Evolutionary conservation across 2,329 filamentous ascomycete species (phyloP).

Genomic region (Fusarium sp.): DNA sequence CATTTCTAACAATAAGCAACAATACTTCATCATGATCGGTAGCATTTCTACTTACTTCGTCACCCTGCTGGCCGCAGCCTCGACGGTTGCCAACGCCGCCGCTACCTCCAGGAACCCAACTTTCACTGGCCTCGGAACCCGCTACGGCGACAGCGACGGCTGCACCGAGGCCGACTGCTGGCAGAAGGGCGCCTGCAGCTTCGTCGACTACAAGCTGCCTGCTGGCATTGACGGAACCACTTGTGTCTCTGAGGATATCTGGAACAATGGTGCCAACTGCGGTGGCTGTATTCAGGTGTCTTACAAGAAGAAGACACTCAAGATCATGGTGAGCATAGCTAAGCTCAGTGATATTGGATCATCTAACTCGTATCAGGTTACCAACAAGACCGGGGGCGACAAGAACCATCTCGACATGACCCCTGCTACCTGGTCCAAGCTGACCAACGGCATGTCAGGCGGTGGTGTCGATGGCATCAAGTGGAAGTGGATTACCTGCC

Average conservation of each 20-base stretch:
- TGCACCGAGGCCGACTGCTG: slow-evolving; percentile 16
- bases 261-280: slow-evolving; percentile 13
- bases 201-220: slow-evolving; percentile 13
- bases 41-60: slow-evolving; percentile 4
- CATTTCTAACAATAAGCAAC: background rate
- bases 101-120: background rate
- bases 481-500: slow-evolving; percentile 25
- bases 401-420: slow-evolving; percentile 27
- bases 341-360: fast-evolving
- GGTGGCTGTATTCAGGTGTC: slow-evolving; percentile 10
- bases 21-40: background rate
- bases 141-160: slow-evolving; percentile 5
- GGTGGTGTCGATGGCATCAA: slow-evolving; percentile 17
- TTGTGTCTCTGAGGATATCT: slow-evolving; percentile 18
- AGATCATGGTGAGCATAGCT: slow-evolving; percentile 4
- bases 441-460: slow-evolving; percentile 11
- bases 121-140: slow-evolving; percentile 9
- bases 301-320: slow-evolving; percentile 8
- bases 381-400: slow-evolving; percentile 16
- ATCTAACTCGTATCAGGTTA: background rate
- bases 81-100: slow-evolving; percentile 5
- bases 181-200: slow-evolving; percentile 19
- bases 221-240: slow-evolving; percentile 10
- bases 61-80: slow-evolving; percentile 10
- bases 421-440: slow-evolving; percentile 12